A percentile compares a stretch with the other conserved stretches of the same genome.
Conservation (phyloP, 2,329 filamentous ascomycete genomes). For the Cercospora berteroae region DNA sequence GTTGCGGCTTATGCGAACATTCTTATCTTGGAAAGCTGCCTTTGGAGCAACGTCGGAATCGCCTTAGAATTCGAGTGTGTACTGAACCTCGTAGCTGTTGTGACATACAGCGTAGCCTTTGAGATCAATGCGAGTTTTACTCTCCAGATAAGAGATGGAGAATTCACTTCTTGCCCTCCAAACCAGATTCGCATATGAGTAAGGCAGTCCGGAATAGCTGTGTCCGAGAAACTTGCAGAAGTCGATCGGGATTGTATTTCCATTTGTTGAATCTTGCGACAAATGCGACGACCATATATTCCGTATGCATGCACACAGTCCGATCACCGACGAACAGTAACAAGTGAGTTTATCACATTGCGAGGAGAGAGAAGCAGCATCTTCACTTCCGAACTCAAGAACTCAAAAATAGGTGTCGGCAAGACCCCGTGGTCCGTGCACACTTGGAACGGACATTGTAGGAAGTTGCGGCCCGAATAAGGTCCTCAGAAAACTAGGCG, state of each 20-base stretch:
- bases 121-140: neutral
- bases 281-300: neutral
- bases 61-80: no score
- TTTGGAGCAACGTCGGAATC: neutral
- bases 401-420: neutral
- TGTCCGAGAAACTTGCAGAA: neutral
- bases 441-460: slow-evolving; percentile 2
- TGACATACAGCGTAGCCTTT: neutral
- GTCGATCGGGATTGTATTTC: neutral
- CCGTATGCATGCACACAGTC: neutral
- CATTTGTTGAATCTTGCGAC: neutral
- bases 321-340: neutral
- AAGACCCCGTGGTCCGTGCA: neutral
- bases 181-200: neutral
- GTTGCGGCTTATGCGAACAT: neutral
- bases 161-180: neutral
- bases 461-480: neutral
- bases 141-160: no score
- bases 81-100: neutral
- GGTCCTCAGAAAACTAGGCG: neutral
- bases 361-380: neutral
- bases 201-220: neutral
- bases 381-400: neutral
- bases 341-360: neutral
- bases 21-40: neutral